These are phyloP conservation scores for Nectriaceae sp. DNA, from an alignment of 2,329 filamentous ascomycete species.

Conservation along the genomic window DNA sequence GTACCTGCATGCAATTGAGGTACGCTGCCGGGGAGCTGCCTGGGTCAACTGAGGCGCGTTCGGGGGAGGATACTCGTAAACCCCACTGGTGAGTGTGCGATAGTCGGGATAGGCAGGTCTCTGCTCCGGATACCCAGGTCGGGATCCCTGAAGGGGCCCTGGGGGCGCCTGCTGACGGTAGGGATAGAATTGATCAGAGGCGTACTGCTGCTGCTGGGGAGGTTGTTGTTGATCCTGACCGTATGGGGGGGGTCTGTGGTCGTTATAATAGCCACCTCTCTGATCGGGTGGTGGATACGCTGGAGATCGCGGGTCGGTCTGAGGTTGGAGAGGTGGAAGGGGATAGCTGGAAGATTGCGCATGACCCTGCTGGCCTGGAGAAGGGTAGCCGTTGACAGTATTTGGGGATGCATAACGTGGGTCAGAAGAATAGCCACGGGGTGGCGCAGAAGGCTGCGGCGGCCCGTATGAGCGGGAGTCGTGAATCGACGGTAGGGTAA, in stretches of 20 bases:
- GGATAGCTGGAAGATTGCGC: conserved; percentile 31
- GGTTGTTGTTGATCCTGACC: conserved; percentile 25
- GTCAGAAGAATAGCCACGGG: conserved; percentile 36
- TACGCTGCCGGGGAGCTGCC: conserved; percentile 58
- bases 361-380: conserved; percentile 31
- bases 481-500: conserved; percentile 53
- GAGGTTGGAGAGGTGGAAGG: conserved; percentile 41
- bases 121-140: no score
- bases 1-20: conserved; percentile 62
- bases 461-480: conserved; percentile 43
- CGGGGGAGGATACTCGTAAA: conserved; percentile 38
- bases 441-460: conserved; percentile 32
- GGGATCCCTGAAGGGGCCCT: conserved; percentile 31
- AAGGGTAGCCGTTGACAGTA: conserved; percentile 49
- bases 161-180: conserved; percentile 30
- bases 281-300: conserved; percentile 44
- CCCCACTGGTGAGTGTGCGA: conserved; percentile 28
- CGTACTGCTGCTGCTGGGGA: conserved; percentile 32
- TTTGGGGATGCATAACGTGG: conserved; percentile 46
- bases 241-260: conserved; percentile 34
- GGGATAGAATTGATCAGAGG: conserved; percentile 37
- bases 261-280: conserved; percentile 39
- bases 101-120: conserved; percentile 32
- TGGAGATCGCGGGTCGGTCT: conserved; percentile 35
- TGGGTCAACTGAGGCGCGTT: conserved; percentile 44